These are phyloP conservation scores for Ascochyta pisi DNA, from an alignment of 2,329 filamentous ascomycete genomes.

Conservation along the genomic window DNA sequence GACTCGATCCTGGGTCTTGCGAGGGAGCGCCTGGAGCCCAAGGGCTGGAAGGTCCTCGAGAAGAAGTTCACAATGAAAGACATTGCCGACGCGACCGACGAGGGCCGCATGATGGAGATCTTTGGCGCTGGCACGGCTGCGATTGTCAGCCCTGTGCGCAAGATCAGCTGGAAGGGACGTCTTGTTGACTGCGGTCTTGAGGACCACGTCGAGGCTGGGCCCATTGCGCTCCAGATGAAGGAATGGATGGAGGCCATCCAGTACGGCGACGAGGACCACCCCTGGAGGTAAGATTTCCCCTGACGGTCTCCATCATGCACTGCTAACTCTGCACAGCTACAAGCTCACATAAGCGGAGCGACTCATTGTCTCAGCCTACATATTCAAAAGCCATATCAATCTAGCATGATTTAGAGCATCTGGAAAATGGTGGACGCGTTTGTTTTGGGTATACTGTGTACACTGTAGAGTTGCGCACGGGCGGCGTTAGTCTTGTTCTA, in stretches of 20 bases:
- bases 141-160: conserved; percentile 87
- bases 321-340: conserved; percentile 39
- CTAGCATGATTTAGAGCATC: conserved; percentile 3
- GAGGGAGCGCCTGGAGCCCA: conserved; percentile 77
- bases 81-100: conserved; percentile 77
- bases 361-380: background rate
- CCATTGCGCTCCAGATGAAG: conserved; percentile 87
- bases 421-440: conserved; percentile 5
- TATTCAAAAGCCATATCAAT: conserved; percentile 2
- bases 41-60: conserved; percentile 90
- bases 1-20: conserved; percentile 90
- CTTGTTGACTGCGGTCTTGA: conserved; percentile 82
- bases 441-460: conserved; percentile 13
- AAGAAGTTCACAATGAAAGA: conserved; percentile 92
- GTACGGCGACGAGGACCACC: conserved; percentile 84
- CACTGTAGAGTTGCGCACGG: conserved; percentile 10
- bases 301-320: background rate
- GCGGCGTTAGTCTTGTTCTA: conserved; percentile 4
- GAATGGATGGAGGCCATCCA: conserved; percentile 95
- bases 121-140: conserved; percentile 95
- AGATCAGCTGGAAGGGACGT: conserved; percentile 86
- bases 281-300: conserved; percentile 74
- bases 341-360: conserved; percentile 25
- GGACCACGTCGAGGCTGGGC: conserved; percentile 83
- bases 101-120: conserved; percentile 88